phyloP scores from a whole-genome alignment of 306 rosid species.

The Prinsepia uniflora region DNA sequence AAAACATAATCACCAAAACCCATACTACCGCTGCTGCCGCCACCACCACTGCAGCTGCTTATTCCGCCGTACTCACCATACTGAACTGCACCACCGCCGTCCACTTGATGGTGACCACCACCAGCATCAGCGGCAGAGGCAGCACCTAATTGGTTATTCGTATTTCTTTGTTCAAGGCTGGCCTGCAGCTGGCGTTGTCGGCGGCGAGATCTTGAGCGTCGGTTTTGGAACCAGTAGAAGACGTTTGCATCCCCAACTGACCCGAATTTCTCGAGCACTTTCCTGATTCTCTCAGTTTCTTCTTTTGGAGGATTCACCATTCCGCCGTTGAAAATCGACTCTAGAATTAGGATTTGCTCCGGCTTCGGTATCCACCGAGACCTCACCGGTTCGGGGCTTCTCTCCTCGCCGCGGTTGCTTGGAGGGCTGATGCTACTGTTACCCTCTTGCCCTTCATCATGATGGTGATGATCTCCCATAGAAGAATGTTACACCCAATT shows the following conservation, averaged over 20 bases:
- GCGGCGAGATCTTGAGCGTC: constrained; percentile 91
- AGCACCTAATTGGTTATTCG: not conserved
- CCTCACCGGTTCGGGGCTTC: constrained; percentile 60
- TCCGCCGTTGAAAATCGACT: constrained; percentile 96
- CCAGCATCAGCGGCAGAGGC: not conserved
- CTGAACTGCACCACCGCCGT: constrained; percentile 39
- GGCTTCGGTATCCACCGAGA: constrained; percentile 95
- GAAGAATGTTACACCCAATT: not conserved
- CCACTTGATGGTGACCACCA: constrained; percentile 8
- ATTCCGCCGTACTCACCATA: constrained; percentile 1
- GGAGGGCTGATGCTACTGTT: constrained; percentile 18
- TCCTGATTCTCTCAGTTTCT: constrained; percentile 73
- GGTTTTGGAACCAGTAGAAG: constrained; percentile 97
- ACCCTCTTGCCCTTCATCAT: constrained; percentile 23
- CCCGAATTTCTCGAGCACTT: constrained; percentile 81
- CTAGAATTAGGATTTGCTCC: constrained; percentile 83
- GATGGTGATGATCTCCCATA: constrained; percentile 53
- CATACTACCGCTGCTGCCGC: not conserved
- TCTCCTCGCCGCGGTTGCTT: constrained; percentile 39
- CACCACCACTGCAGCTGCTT: constrained; percentile 5
- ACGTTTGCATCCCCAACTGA: constrained; percentile 86
- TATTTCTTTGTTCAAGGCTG: constrained; percentile 37
- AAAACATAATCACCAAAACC: constrained; percentile 6
- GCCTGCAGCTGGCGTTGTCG: constrained; percentile 89
- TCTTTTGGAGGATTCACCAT: constrained; percentile 93